These are phyloP conservation scores for Sporisorium reilianum DNA, from an alignment of 1,284 basidiomycete species.

Conservation along the genomic window DNA sequence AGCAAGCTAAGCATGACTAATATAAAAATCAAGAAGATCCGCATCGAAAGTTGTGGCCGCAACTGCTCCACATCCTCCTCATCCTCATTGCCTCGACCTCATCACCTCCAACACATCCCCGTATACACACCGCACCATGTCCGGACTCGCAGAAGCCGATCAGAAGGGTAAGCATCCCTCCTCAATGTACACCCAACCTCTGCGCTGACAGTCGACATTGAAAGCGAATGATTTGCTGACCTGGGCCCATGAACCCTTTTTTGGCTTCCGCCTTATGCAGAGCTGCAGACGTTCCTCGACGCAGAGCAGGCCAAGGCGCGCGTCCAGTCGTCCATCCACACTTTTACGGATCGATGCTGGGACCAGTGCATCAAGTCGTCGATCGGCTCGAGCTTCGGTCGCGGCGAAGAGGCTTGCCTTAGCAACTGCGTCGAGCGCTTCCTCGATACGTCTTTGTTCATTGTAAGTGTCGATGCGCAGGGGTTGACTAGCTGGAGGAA, in stretches of 20 bases:
- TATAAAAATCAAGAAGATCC: slow-evolving; percentile 20
- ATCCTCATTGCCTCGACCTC: background rate
- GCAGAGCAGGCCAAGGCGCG: slow-evolving; percentile 87
- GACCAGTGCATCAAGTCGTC: slow-evolving; percentile 84
- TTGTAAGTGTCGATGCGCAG: slow-evolving; percentile 41
- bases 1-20: slow-evolving; percentile 35
- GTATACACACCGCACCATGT: slow-evolving; percentile 22
- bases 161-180: slow-evolving; percentile 49
- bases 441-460: slow-evolving; percentile 81
- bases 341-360: slow-evolving; percentile 67
- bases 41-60: background rate
- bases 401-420: slow-evolving; percentile 85
- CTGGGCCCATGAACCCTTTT: background rate
- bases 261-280: slow-evolving; percentile 65
- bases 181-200: background rate
- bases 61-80: slow-evolving; percentile 16
- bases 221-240: background rate
- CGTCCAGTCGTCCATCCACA: slow-evolving; percentile 75
- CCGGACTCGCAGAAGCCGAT: slow-evolving; percentile 59
- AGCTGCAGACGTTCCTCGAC: slow-evolving; percentile 85
- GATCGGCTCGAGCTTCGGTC: slow-evolving; percentile 85
- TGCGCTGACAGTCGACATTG: background rate
- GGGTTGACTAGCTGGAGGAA: background rate
- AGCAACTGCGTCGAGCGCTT: slow-evolving; percentile 92
- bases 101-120: slow-evolving; percentile 1